Evolutionary conservation across 2,329 filamentous ascomycete species (phyloP).

Genomic region (Alternaria consortialis): DNA sequence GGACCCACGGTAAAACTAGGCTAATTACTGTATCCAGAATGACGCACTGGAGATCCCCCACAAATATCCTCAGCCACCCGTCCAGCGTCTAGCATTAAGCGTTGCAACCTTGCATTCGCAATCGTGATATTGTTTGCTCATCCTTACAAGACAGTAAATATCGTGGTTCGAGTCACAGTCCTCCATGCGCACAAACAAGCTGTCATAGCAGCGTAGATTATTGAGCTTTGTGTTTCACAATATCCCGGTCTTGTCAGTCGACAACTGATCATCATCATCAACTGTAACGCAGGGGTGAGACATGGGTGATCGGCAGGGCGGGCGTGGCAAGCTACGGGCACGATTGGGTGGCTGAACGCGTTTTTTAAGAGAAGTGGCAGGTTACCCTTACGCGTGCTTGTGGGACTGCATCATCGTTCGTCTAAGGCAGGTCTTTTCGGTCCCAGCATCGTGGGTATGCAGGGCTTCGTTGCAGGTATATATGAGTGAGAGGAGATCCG

Average conservation of each 20-base stretch:
- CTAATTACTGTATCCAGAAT: background rate
- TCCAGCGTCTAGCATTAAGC: background rate
- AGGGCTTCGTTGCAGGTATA: background rate
- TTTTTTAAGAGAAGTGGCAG: background rate
- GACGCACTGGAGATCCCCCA: conserved; percentile 4
- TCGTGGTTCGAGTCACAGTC: background rate
- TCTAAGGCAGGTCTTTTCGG: background rate
- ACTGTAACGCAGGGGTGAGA: conserved; percentile 15
- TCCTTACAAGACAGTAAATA: background rate
- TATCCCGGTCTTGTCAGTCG: background rate
- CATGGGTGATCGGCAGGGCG: conserved; percentile 21
- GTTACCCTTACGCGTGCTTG: background rate
- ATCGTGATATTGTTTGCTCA: background rate
- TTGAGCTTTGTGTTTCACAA: background rate
- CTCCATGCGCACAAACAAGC: background rate
- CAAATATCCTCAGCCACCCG: background rate
- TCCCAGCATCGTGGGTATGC: background rate
- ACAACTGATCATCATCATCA: background rate
- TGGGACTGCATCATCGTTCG: background rate
- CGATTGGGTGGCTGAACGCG: conserved; percentile 21
- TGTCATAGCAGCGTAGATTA: no score
- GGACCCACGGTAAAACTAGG: conserved; percentile 4
- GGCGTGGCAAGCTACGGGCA: background rate
- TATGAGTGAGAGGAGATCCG: background rate
- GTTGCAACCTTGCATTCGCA: background rate